A percentile compares a stretch with the other conserved stretches of the same genome.
Conservation (phyloP, 371 early-diverging fungal genomes). For the Syncephalastrum racemosum region DNA sequence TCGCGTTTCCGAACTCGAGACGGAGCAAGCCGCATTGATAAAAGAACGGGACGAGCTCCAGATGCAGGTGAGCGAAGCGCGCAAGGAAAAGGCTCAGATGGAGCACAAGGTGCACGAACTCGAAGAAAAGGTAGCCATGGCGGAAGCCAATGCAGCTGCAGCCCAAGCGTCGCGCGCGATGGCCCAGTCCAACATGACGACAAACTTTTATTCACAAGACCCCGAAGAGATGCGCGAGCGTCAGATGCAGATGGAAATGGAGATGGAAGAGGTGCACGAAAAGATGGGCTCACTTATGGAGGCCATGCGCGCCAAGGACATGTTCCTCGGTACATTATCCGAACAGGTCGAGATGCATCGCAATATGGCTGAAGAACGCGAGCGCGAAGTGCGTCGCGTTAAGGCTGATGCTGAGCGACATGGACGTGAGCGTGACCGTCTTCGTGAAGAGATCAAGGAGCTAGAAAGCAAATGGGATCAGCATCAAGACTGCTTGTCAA, state of each 20-base stretch:
- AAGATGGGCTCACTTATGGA: slow-evolving; percentile 46
- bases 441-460: slow-evolving; percentile 38
- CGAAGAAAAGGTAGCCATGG: slow-evolving; percentile 46
- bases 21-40: slow-evolving; percentile 53
- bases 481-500: slow-evolving; percentile 37
- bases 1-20: slow-evolving; percentile 50
- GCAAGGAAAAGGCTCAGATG: slow-evolving; percentile 54
- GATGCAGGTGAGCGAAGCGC: slow-evolving; percentile 48
- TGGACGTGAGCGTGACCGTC: slow-evolving; percentile 39
- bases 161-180: slow-evolving; percentile 25
- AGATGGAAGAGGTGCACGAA: slow-evolving; percentile 54
- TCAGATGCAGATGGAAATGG: slow-evolving; percentile 46
- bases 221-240: slow-evolving; percentile 38
- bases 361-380: slow-evolving; percentile 48
- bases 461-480: slow-evolving; percentile 34
- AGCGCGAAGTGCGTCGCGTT: slow-evolving; percentile 44
- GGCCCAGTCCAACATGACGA: slow-evolving; percentile 7
- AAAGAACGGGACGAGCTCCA: slow-evolving; percentile 64
- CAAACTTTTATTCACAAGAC: slow-evolving; percentile 28
- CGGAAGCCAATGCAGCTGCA: slow-evolving; percentile 48
- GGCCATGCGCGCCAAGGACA: slow-evolving; percentile 50
- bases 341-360: slow-evolving; percentile 49
- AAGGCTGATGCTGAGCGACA: slow-evolving; percentile 44
- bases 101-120: slow-evolving; percentile 38
- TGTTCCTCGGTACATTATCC: slow-evolving; percentile 43